phyloP scores from a whole-genome alignment of 345 rosid species.

The Salix arbutifolia region DNA sequence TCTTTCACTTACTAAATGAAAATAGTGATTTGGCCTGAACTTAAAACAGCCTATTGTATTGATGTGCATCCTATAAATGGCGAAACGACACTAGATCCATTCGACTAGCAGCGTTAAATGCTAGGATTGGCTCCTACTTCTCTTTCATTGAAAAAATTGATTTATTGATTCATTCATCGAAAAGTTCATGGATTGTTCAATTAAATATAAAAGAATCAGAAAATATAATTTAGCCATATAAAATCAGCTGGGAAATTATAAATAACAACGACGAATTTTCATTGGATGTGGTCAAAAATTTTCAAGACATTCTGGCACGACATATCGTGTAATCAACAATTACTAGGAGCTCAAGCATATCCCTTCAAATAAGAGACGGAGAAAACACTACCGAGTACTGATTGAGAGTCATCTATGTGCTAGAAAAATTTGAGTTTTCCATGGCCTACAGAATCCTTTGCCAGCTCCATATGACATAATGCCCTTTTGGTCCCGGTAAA shows the following conservation, averaged over 20 bases:
- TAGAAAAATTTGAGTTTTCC: slow-evolving; percentile 30
- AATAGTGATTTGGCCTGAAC: no score
- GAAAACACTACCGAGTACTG: background rate
- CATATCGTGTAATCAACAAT: background rate
- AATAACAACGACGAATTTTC: background rate
- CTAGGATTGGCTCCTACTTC: background rate
- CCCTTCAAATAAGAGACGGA: background rate
- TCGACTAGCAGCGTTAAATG: no score
- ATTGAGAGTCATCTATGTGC: background rate
- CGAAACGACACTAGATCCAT: no score
- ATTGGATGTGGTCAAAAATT: background rate
- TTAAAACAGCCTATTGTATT: no score
- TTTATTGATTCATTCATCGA: background rate
- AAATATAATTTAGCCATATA: background rate
- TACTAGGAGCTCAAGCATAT: background rate
- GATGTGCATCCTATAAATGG: no score
- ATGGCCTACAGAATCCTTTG: slow-evolving; percentile 24
- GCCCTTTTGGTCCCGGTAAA: slow-evolving; percentile 58
- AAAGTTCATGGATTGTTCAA: background rate
- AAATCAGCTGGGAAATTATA: background rate
- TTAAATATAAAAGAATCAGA: background rate
- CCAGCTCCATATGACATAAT: slow-evolving; percentile 50
- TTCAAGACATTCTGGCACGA: background rate
- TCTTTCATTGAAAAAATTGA: background rate
- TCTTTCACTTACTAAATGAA: no score